phyloP scores from a whole-genome alignment of 306 rosid species.

The Coriaria nepalensis region DNA sequence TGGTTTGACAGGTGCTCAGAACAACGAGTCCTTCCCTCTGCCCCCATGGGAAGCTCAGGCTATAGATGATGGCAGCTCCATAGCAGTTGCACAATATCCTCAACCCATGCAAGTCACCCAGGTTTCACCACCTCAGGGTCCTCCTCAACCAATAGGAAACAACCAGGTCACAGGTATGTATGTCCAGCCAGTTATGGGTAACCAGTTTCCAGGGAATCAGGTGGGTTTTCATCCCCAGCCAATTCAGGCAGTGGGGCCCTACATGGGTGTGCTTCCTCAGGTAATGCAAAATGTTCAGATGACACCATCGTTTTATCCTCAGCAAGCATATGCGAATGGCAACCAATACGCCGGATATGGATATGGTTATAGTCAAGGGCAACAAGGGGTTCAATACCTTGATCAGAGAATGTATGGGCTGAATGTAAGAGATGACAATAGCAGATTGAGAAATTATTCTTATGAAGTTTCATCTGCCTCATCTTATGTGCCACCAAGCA shows the following conservation, averaged over 20 bases:
- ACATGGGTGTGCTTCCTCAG: conserved; percentile 17
- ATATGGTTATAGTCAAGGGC: conserved; percentile 61
- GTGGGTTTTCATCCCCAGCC: conserved; percentile 25
- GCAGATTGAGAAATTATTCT: conserved; percentile 29
- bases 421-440: conserved; percentile 40
- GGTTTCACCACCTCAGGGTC: conserved; percentile 44
- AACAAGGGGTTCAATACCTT: conserved; percentile 43
- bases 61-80: conserved; percentile 28
- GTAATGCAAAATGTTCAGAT: conserved; percentile 38
- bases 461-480: conserved; percentile 46
- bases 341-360: conserved; percentile 52
- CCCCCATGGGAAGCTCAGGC: conserved; percentile 96
- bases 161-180: conserved; percentile 47
- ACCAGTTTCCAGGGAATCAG: conserved; percentile 44
- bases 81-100: conserved; percentile 42
- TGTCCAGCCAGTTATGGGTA: conserved; percentile 42
- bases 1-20: conserved; percentile 44
- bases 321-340: conserved; percentile 54
- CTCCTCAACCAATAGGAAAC: conserved; percentile 41
- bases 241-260: conserved; percentile 3
- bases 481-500: conserved; percentile 43
- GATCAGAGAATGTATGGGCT: conserved; percentile 74
- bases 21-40: conserved; percentile 55
- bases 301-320: conserved; percentile 47
- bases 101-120: conserved; percentile 47